Evolutionary conservation across 2,329 filamentous ascomycete genomes (phyloP).

Genomic region (Tolypocladium capitatum): DNA sequence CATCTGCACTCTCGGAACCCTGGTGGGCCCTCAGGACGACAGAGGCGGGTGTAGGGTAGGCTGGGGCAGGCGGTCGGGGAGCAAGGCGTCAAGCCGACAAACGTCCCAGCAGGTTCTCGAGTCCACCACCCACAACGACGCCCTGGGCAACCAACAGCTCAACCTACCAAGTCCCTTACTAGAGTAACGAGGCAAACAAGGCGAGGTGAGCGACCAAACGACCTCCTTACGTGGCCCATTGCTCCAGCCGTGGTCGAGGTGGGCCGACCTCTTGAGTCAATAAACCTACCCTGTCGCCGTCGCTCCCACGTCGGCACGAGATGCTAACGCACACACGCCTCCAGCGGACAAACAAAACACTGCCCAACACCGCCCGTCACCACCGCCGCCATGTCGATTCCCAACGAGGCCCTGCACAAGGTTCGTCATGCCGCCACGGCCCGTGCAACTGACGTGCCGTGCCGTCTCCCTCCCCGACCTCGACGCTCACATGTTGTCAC

Average conservation of each 20-base stretch:
- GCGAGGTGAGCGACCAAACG: background rate
- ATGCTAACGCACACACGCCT: background rate
- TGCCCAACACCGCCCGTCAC: background rate
- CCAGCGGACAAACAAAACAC: background rate
- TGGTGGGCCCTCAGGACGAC: no score
- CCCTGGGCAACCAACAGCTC: background rate
- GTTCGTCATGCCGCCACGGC: constrained; percentile 28
- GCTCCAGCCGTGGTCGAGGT: background rate
- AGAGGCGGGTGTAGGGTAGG: background rate
- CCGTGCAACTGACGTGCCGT: background rate
- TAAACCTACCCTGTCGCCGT: background rate
- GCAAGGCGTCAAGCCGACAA: background rate
- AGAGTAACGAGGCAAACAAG: background rate
- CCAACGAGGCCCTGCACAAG: constrained; percentile 90
- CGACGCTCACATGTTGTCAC: background rate
- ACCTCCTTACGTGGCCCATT: background rate
- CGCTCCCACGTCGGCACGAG: background rate
- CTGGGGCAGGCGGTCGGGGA: background rate
- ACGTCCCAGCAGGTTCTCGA: background rate
- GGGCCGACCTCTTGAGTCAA: background rate
- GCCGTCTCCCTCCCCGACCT: background rate
- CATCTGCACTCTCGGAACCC: no score
- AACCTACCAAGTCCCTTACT: background rate
- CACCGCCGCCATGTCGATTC: constrained; percentile 62
- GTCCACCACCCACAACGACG: background rate